Evolutionary conservation across 179 eudicot genomes (phyloP).

Genomic region (Gypsophila paniculata): DNA sequence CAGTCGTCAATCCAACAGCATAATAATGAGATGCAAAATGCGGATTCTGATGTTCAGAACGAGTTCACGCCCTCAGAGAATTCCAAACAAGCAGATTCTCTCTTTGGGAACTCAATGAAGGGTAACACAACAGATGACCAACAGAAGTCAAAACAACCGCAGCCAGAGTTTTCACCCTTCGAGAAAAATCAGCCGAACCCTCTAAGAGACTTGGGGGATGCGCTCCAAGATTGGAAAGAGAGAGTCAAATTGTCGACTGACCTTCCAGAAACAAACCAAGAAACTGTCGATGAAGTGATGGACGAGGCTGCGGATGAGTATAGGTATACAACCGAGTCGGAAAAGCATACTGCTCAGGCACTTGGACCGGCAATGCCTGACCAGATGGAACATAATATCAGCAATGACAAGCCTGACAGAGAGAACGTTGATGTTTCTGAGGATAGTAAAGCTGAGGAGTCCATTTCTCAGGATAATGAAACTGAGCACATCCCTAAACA

Average conservation of each 20-base stretch:
- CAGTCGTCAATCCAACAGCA: slow-evolving; percentile 45
- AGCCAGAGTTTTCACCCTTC: slow-evolving; percentile 41
- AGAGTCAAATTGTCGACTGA: slow-evolving; percentile 77
- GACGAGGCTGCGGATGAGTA: slow-evolving; percentile 68
- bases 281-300: slow-evolving; percentile 43
- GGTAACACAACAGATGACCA: slow-evolving; percentile 50
- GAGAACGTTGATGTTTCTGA: slow-evolving; percentile 31
- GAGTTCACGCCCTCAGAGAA: slow-evolving; percentile 57
- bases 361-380: slow-evolving; percentile 85
- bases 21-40: slow-evolving; percentile 34
- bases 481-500: slow-evolving; percentile 28
- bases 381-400: slow-evolving; percentile 52
- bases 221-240: slow-evolving; percentile 95
- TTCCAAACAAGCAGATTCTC: slow-evolving; percentile 47
- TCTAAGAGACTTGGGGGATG: slow-evolving; percentile 74
- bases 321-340: slow-evolving; percentile 69
- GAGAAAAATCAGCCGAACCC: slow-evolving; percentile 79
- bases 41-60: slow-evolving; percentile 38
- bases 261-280: slow-evolving; percentile 40
- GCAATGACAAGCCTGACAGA: slow-evolving; percentile 46
- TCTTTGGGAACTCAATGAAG: slow-evolving; percentile 50
- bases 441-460: slow-evolving; percentile 38
- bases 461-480: slow-evolving; percentile 37
- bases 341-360: slow-evolving; percentile 83
- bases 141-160: slow-evolving; percentile 43